phyloP scores from a whole-genome alignment of 1,139 yeast species.

The Protomyces gravidus region DNA sequence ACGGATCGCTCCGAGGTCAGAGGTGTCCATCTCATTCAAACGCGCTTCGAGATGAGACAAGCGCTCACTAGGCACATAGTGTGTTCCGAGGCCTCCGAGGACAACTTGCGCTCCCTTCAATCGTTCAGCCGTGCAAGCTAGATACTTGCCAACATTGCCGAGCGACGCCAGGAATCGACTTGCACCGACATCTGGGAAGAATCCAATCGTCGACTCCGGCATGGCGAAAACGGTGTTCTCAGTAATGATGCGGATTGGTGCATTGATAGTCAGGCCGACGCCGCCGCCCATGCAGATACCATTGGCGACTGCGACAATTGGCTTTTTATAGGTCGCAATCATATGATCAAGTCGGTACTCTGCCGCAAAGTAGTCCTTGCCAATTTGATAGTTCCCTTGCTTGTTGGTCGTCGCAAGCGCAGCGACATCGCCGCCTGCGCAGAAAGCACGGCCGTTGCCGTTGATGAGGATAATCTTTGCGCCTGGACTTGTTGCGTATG shows the following conservation, averaged over 20 bases:
- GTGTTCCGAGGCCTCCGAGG: constrained; percentile 79
- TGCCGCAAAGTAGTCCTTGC: constrained; percentile 54
- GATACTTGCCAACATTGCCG: constrained; percentile 75
- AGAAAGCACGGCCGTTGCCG: constrained; percentile 14
- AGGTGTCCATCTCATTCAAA: constrained; percentile 36
- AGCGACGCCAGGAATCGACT: constrained; percentile 81
- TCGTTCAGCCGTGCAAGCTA: constrained; percentile 80
- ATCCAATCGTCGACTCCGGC: constrained; percentile 98
- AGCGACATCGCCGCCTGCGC: constrained; percentile 39
- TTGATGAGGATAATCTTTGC: constrained; percentile 17
- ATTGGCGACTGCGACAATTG: constrained; percentile 76
- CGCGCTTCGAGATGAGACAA: constrained; percentile 60
- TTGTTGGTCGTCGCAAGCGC: constrained; percentile 38
- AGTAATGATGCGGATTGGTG: constrained; percentile 90
- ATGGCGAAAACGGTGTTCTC: constrained; percentile 87
- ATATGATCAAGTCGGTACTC: constrained; percentile 81
- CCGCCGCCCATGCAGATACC: constrained; percentile 98
- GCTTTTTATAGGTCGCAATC: constrained; percentile 76
- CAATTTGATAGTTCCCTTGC: constrained; percentile 46
- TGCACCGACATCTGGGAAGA: constrained; percentile 94
- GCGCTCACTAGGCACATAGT: constrained; percentile 67
- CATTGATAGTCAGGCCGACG: constrained; percentile 84
- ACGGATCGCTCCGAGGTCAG: constrained; percentile 50
- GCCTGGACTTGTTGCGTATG: neutral
- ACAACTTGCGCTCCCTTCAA: constrained; percentile 75